Percentiles rank a stretch among this genome's conserved stretches.
Conservation (phyloP, 805 yeast genomes). For the Candida succiphila region DNA sequence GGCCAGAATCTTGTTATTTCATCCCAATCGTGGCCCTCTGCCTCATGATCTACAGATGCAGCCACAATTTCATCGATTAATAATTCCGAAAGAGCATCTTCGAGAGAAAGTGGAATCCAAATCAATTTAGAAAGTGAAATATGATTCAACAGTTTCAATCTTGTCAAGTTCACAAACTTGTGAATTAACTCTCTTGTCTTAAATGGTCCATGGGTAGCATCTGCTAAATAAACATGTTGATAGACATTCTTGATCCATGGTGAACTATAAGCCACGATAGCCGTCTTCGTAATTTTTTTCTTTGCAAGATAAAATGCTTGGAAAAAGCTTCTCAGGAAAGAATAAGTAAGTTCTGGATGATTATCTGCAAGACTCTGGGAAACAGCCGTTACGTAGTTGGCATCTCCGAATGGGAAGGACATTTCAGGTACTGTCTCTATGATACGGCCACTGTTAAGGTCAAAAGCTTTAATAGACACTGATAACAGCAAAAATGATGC, state of each 20-base stretch:
- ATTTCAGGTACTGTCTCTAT: conserved; percentile 47
- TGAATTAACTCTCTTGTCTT: conserved; percentile 52
- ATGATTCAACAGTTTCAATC: conserved; percentile 35
- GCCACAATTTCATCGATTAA: conserved; percentile 67
- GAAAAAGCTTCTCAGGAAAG: conserved; percentile 41
- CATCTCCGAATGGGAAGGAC: conserved; percentile 59
- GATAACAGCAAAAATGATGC: conserved; percentile 57
- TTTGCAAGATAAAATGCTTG: conserved; percentile 36
- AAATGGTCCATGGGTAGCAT: conserved; percentile 50
- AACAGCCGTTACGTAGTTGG: conserved; percentile 47
- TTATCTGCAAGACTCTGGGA: conserved; percentile 46
- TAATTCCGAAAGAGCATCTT: conserved; percentile 44
- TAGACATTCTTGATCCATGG: conserved; percentile 73
- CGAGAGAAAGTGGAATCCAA: conserved; percentile 60
- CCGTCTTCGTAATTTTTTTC: conserved; percentile 23
- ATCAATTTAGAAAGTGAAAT: conserved; percentile 47
- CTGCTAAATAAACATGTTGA: conserved; percentile 41
- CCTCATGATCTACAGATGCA: conserved; percentile 65
- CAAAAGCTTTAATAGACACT: conserved; percentile 49
- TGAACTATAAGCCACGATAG: conserved; percentile 41
- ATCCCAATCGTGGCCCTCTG: conserved; percentile 65
- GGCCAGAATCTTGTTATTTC: conserved; percentile 53
- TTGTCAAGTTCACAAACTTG: conserved; percentile 49
- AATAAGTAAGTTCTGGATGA: conserved; percentile 51
- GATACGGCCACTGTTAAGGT: conserved; percentile 48